Percentiles rank a stretch among this genome's conserved stretches.
Conservation (phyloP, 2,329 filamentous ascomycete genomes). For the Pseudocercospora pini-densiflorae region DNA sequence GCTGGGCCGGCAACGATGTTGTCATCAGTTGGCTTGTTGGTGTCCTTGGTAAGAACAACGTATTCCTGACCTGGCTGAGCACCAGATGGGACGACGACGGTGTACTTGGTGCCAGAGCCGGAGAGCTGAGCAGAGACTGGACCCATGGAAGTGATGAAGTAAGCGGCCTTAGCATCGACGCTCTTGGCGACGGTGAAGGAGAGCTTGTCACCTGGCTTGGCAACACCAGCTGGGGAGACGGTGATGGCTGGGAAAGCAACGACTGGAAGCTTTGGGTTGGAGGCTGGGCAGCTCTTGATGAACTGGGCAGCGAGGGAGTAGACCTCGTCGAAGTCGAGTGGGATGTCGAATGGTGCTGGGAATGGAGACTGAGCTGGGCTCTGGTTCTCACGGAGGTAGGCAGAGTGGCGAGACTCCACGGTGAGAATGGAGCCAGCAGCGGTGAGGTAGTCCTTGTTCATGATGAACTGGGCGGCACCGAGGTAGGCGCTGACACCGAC, state of each 20-base stretch:
- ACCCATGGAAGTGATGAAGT: constrained; percentile 35
- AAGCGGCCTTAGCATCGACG: constrained; percentile 29
- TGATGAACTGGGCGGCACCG: constrained; percentile 63
- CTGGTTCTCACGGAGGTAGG: constrained; percentile 55
- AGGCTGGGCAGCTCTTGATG: constrained; percentile 61
- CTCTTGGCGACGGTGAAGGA: constrained; percentile 27
- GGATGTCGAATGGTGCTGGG: constrained; percentile 64
- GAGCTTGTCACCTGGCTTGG: constrained; percentile 31
- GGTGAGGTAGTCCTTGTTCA: constrained; percentile 62
- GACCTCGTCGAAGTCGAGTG: constrained; percentile 62
- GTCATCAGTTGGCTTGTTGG: constrained; percentile 30
- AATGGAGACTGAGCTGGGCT: constrained; percentile 53
- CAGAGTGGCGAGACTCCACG: constrained; percentile 67
- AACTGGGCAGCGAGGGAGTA: constrained; percentile 68
- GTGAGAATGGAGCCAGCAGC: constrained; percentile 67
- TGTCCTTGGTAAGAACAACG: constrained; percentile 33
- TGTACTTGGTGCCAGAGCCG: constrained; percentile 25
- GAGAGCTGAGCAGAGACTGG: constrained; percentile 30
- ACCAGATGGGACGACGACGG: constrained; percentile 24
- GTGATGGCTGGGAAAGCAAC: constrained; percentile 46
- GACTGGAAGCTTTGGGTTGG: constrained; percentile 58
- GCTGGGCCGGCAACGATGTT: constrained; percentile 39
- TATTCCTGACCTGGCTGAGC: constrained; percentile 34
- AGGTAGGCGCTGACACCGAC: constrained; percentile 66
- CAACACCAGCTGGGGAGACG: constrained; percentile 19